phyloP scores from a whole-genome alignment of 805 yeast genomes.

The Candida loeiensis region DNA sequence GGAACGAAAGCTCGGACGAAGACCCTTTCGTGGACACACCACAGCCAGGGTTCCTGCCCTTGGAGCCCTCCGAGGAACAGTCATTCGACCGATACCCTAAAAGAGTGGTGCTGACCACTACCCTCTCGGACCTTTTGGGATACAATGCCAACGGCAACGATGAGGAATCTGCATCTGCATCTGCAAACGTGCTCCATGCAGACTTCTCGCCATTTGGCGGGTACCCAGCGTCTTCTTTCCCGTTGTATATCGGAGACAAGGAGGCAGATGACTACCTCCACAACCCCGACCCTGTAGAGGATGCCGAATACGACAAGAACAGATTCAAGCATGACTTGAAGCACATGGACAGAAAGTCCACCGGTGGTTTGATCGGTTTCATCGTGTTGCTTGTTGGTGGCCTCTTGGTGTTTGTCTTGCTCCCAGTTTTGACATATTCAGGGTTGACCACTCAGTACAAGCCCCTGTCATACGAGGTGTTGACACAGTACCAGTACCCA shows the following conservation, averaged over 20 bases:
- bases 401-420: constrained; percentile 61
- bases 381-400: constrained; percentile 56
- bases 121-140: constrained; percentile 14
- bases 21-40: background rate
- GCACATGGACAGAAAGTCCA: constrained; percentile 58
- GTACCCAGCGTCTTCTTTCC: constrained; percentile 88
- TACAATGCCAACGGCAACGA: background rate
- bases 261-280: constrained; percentile 93
- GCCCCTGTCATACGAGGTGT: constrained; percentile 36
- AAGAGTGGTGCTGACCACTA: constrained; percentile 51
- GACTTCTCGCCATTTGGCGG: constrained; percentile 76
- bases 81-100: constrained; percentile 59
- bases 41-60: no score
- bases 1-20: background rate
- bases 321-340: constrained; percentile 61
- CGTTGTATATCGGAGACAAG: constrained; percentile 83
- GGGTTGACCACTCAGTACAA: constrained; percentile 45
- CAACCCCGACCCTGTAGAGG: constrained; percentile 92
- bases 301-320: constrained; percentile 75
- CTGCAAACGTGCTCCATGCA: constrained; percentile 31
- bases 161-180: background rate
- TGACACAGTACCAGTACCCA: constrained; percentile 38
- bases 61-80: no score
- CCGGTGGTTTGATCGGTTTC: constrained; percentile 59
- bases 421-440: constrained; percentile 80